These are phyloP conservation scores for Tinospora cordifolia DNA, from an alignment of 164 flowering plant species.

Conservation along the genomic window DNA sequence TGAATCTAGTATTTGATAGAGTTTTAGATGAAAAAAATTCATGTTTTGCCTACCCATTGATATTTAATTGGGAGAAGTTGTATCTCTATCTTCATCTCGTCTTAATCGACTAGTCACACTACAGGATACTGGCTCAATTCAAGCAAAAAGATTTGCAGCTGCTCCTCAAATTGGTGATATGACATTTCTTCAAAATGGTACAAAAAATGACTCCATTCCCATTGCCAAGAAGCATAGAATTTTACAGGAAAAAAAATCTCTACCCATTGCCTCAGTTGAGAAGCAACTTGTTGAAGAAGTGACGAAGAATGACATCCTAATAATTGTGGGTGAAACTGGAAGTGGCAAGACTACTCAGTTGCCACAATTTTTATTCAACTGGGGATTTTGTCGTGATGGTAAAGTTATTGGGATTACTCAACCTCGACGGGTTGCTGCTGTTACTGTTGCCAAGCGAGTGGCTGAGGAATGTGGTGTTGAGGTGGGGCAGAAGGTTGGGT, in stretches of 20 bases:
- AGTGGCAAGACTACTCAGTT: slow-evolving; percentile 91
- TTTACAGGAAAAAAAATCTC: slow-evolving; percentile 53
- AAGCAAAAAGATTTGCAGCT: no score
- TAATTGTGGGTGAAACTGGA: slow-evolving; percentile 96
- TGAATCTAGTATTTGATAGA: no score
- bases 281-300: slow-evolving; percentile 69
- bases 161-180: no score
- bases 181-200: no score
- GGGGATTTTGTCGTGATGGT: slow-evolving; percentile 63
- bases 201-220: no score
- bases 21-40: no score
- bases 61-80: no score
- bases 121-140: no score
- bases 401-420: slow-evolving; percentile 76
- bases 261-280: slow-evolving; percentile 79
- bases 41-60: no score
- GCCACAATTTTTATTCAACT: slow-evolving; percentile 77
- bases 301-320: slow-evolving; percentile 51
- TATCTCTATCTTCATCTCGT: no score
- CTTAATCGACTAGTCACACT: no score
- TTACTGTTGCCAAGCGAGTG: slow-evolving; percentile 89
- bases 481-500: slow-evolving; percentile 84
- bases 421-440: slow-evolving; percentile 92
- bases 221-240: slow-evolving; percentile 45
- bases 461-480: slow-evolving; percentile 89